phyloP scores from a whole-genome alignment of 1,139 yeast species.

The Candida labiduridarum region DNA sequence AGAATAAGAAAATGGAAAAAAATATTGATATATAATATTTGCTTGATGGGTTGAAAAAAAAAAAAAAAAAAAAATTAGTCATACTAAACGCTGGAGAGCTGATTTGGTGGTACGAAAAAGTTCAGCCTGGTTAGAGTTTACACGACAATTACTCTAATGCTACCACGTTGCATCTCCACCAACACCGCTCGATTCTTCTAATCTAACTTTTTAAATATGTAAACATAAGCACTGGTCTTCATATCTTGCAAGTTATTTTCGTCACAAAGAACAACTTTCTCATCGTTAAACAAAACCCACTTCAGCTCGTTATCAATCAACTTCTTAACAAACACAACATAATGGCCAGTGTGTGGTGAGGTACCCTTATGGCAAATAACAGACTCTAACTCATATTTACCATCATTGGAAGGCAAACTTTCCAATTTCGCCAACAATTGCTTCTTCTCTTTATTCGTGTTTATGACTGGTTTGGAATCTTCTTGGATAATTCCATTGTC shows the following conservation, averaged over 20 bases:
- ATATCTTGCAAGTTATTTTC: slow-evolving; percentile 64
- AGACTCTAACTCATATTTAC: slow-evolving; percentile 59
- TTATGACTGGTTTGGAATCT: slow-evolving; percentile 17
- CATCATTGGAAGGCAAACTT: slow-evolving; percentile 2
- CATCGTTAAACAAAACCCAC: slow-evolving; percentile 93
- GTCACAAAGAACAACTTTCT: slow-evolving; percentile 79
- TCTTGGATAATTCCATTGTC: slow-evolving; percentile 45
- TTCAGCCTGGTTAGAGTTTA: not conserved
- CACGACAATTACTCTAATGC: not conserved
- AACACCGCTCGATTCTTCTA: not conserved
- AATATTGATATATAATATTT: not conserved
- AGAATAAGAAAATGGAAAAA: not conserved
- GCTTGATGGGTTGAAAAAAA: not conserved
- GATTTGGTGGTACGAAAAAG: not conserved
- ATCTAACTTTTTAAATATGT: slow-evolving; percentile 38
- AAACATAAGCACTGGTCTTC: slow-evolving; percentile 64
- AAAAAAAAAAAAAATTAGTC: too few species aligned
- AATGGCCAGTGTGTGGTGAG: slow-evolving; percentile 95
- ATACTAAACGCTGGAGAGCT: not conserved
- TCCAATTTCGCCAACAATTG: slow-evolving; percentile 21
- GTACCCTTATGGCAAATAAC: slow-evolving; percentile 93
- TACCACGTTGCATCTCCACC: slow-evolving; percentile 1
- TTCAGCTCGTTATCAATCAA: slow-evolving; percentile 40
- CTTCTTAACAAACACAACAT: slow-evolving; percentile 74
- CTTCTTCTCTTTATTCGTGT: slow-evolving; percentile 25